A percentile compares a stretch with the other conserved stretches of the same genome.
These are phyloP conservation scores for Dichotomocladium elegans DNA, from an alignment of 371 early-diverging fungal genomes.

Conservation along the genomic window DNA sequence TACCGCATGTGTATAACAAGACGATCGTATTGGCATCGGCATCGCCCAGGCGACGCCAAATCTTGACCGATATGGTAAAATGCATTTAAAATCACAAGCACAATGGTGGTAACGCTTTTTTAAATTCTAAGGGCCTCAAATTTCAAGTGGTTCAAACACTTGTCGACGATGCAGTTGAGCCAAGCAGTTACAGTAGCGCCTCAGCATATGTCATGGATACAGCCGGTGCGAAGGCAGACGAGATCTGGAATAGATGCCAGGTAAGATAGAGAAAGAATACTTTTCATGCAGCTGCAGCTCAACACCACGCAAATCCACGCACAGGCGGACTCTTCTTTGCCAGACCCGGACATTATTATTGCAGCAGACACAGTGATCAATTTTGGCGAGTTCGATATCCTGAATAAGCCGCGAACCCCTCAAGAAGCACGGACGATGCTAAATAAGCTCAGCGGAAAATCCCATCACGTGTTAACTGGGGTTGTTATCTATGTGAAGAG, in stretches of 20 bases:
- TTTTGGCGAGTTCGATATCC: constrained; percentile 35
- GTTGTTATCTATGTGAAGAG: not conserved
- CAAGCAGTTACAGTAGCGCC: constrained; percentile 18
- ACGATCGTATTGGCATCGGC: constrained; percentile 76
- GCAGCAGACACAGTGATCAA: constrained; percentile 83
- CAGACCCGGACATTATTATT: constrained; percentile 62
- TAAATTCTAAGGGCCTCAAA: constrained; percentile 45
- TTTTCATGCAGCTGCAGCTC: not conserved
- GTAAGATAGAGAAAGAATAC: constrained; percentile 5
- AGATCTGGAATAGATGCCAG: constrained; percentile 33
- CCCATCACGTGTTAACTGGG: constrained; percentile 60
- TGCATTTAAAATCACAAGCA: not conserved
- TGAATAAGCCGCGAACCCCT: constrained; percentile 56
- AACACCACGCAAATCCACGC: not conserved
- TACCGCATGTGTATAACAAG: constrained; percentile 16
- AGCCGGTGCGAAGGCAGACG: constrained; percentile 34
- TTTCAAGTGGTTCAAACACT: constrained; percentile 58
- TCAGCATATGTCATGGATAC: constrained; percentile 34
- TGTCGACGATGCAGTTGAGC: constrained; percentile 30
- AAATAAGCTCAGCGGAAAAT: constrained; percentile 45
- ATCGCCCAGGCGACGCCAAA: constrained; percentile 78
- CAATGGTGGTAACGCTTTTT: constrained; percentile 1
- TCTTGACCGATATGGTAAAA: constrained; percentile 58
- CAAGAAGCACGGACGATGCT: constrained; percentile 61
- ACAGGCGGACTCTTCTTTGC: constrained; percentile 24